Percentiles rank a stretch among this genome's conserved stretches.
These are phyloP conservation scores for Luffa aegyptiaca DNA, from an alignment of 306 rosid genomes.

Conservation along the genomic window DNA sequence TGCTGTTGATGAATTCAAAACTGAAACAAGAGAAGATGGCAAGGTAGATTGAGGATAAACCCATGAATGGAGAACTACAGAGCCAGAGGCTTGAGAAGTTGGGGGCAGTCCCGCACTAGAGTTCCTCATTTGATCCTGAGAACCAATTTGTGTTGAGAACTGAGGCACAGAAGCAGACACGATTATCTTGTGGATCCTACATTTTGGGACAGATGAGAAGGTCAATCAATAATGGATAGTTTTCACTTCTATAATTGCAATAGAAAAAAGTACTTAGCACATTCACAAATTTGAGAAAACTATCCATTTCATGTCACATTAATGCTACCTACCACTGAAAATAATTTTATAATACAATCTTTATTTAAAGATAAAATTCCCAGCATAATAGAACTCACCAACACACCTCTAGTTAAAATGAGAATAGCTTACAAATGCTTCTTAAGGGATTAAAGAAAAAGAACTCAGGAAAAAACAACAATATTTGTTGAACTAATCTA, in stretches of 20 bases:
- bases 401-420: not conserved
- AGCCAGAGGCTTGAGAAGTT: slow-evolving; percentile 22
- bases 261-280: not conserved
- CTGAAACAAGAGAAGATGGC: slow-evolving; percentile 61
- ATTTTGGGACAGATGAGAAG: not conserved
- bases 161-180: slow-evolving; percentile 29
- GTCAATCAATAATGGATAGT: not conserved
- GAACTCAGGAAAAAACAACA: not conserved
- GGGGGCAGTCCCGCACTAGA: slow-evolving; percentile 12
- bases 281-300: not conserved
- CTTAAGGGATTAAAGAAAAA: not conserved
- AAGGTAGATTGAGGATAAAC: slow-evolving; percentile 81
- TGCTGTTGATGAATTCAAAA: slow-evolving; percentile 51
- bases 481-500: not conserved
- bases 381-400: not conserved
- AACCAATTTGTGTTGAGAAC: slow-evolving; percentile 21
- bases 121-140: slow-evolving; percentile 27
- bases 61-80: slow-evolving; percentile 66
- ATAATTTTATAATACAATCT: not conserved
- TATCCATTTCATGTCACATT: not conserved
- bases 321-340: not conserved
- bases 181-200: slow-evolving; percentile 37
- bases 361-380: not conserved
- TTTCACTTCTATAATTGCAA: not conserved
- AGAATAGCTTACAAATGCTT: not conserved